Base-by-base conservation (phyloP, 1,284 basidiomycete species). In the Rhodotorula sp. region DNA sequence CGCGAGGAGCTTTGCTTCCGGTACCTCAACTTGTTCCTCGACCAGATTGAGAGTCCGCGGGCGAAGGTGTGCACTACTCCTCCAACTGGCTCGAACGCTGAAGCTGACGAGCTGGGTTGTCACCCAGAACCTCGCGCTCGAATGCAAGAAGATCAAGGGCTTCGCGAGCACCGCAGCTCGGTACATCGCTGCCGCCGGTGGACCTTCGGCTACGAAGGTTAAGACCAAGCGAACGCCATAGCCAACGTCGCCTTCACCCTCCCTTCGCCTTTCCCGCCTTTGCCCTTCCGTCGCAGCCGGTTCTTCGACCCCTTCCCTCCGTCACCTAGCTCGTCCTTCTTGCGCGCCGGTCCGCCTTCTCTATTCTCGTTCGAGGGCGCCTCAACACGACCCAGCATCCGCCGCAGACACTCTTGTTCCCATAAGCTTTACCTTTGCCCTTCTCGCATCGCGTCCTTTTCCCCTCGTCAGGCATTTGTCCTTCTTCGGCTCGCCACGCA, bases 1-100 rank as follows among this genome's bases (percentile, higher is more conserved):
- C 62, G 78, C 15, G 78, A 79, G 64, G 78, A 78, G 67, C 65
- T 78, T n/a, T 79, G 78, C 71, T 79, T 79, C 69, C 67, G 78
- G 48, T 79, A 79, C 61, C 68, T 79, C 47, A 77, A 73, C 63
- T 55, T 71, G 47, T 76, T 79, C 64, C 62, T 79, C 51, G 70
- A 77, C 55, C 62, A 74, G 63, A 66, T 74, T 48, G 56, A 60
- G 39, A 67, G 64, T 54, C 75, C 70, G 30, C 64, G 70, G 53
- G 74, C 71, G 3, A 76, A 67, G 60, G 70, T 61, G 57, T 39
- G 62, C 66, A 17, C 44, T 67, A 61, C 27, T 51, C 62, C 5
- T 53, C 72, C 49, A 27, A 13, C 27, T 49, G n/a, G n/a, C 48
- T 10, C 48, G 22, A 13, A 39, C 7, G 7, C 36, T 7, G 13